Conservation (phyloP, 2,329 filamentous ascomycete species). For the Scedosporium apiospermum region DNA sequence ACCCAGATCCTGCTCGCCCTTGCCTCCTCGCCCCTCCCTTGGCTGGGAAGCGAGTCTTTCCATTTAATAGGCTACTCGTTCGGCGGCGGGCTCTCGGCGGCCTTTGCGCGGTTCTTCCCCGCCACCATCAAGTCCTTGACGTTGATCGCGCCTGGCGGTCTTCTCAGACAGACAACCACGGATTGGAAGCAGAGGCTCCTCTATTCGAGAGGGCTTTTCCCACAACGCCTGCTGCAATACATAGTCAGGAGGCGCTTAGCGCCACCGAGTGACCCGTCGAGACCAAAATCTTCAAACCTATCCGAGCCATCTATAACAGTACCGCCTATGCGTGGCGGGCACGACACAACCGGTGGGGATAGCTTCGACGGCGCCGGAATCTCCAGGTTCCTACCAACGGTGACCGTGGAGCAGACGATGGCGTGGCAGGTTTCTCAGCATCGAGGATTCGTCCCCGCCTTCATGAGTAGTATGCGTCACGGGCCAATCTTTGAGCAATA, state of each 20-base stretch:
- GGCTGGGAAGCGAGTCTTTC: slow-evolving; percentile 48
- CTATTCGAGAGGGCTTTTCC: slow-evolving; percentile 51
- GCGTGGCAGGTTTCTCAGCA: slow-evolving; percentile 61
- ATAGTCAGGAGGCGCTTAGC: slow-evolving; percentile 42
- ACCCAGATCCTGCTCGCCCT: slow-evolving; percentile 56
- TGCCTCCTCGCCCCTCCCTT: slow-evolving; percentile 50
- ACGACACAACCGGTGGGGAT: slow-evolving; percentile 24
- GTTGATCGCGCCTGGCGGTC: slow-evolving; percentile 58
- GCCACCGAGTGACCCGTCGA: slow-evolving; percentile 25
- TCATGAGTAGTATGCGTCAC: slow-evolving; percentile 60
- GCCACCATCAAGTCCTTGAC: slow-evolving; percentile 52
- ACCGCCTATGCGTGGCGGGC: slow-evolving; percentile 23
- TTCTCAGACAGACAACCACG: slow-evolving; percentile 56
- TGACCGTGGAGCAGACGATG: slow-evolving; percentile 54
- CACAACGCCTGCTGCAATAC: slow-evolving; percentile 44
- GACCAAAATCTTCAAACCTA: neutral
- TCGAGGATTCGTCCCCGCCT: slow-evolving; percentile 57
- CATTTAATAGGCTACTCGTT: slow-evolving; percentile 71
- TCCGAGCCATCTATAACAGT: slow-evolving; percentile 10
- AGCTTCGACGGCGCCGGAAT: slow-evolving; percentile 39
- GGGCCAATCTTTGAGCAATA: slow-evolving; percentile 58
- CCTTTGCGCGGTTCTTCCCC: slow-evolving; percentile 62
- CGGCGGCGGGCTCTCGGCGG: slow-evolving; percentile 62
- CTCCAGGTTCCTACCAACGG: slow-evolving; percentile 36
- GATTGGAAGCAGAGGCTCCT: slow-evolving; percentile 51